Base-by-base conservation (phyloP, 2,329 filamentous ascomycete genomes). In the Penicillium brasilianum region DNA sequence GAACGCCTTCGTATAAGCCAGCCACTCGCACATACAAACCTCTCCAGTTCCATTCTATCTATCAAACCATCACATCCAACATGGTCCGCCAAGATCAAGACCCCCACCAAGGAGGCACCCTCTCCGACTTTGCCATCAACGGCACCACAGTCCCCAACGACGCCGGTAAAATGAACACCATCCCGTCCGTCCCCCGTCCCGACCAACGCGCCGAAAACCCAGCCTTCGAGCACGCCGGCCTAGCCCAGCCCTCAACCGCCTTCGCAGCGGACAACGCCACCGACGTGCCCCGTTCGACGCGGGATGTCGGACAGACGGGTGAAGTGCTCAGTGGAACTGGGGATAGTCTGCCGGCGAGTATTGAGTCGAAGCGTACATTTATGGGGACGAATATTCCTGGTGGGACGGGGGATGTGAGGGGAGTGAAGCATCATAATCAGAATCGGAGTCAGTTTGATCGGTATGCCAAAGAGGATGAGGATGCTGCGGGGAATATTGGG, bases 11-110 rank as follows among this genome's bases (percentile, higher is more conserved):
- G 79, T 97, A 69, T 88, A 2, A 18, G 20, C 39, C 39, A 48
- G 13, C 37, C 9, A 52, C 3, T 14, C 14, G n/a, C 6, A 14
- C 18, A 16, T 13, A 48, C 13, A 25, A 9, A 14, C 22, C 6
- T 28, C 22, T n/a, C 25, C 34, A 52, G n/a, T 20, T 22, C 18
- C 13, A 34, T 32, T 34, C 30, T 11, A 11, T 93, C 67, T 89
- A 97, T 80, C 90, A 91, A 70, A 96, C 97, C 81, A 91, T 87
- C 64, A 92, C 90, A 39, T 85, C 90, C 57, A 69, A 39, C 63
- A 70, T 70, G 68, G 65, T 60, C 44, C 55, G 22, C 18, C 54
- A 63, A 53, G n/a, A 53, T 44, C 52, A 64, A 63, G 63, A 73
- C 55, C 58, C 73, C 32, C 70, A 78, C 69, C 69, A 67, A 59